Percentiles rank a stretch among this genome's conserved stretches.
Conservation (phyloP, 106 monocot species). For the Dendrobium huoshanense region DNA sequence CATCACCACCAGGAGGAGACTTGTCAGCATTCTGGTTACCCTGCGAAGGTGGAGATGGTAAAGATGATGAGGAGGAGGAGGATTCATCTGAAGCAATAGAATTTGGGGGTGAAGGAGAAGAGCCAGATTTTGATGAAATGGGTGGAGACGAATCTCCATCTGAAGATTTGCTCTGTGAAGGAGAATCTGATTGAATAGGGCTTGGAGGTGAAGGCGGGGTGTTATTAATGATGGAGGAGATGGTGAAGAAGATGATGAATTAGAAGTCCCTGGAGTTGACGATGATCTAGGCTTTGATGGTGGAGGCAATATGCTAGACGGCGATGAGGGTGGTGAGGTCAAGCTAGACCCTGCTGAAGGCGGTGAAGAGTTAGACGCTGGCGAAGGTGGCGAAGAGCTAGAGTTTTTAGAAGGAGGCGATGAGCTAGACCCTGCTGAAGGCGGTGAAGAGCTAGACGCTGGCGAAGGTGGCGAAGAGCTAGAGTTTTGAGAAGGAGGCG, state of each 20-base stretch:
- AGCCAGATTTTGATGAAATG: neutral
- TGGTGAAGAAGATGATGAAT: slow-evolving; percentile 1
- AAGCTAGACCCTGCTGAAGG: slow-evolving; percentile 2
- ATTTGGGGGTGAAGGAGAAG: neutral
- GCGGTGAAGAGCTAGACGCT: neutral
- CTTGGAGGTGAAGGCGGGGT: neutral
- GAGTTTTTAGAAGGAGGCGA: neutral
- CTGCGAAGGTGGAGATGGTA: neutral
- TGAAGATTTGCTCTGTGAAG: slow-evolving; percentile 6
- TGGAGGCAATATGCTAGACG: slow-evolving; percentile 1
- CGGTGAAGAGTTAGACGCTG: neutral
- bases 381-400: slow-evolving; percentile 6
- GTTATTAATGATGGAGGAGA: slow-evolving; percentile 5
- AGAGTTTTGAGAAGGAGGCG: neutral
- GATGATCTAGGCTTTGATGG: neutral
- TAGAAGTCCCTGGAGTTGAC: neutral
- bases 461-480: slow-evolving; percentile 7
- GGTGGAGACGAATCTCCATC: slow-evolving; percentile 3
- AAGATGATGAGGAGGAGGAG: neutral
- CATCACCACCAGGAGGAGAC: neutral
- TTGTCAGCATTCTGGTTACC: neutral
- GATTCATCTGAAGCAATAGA: slow-evolving; percentile 5
- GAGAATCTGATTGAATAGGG: neutral
- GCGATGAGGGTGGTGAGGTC: neutral
- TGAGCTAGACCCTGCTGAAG: neutral